Base-by-base conservation (phyloP, 2,329 filamentous ascomycete genomes). In the Leptosphaerulina australis region DNA sequence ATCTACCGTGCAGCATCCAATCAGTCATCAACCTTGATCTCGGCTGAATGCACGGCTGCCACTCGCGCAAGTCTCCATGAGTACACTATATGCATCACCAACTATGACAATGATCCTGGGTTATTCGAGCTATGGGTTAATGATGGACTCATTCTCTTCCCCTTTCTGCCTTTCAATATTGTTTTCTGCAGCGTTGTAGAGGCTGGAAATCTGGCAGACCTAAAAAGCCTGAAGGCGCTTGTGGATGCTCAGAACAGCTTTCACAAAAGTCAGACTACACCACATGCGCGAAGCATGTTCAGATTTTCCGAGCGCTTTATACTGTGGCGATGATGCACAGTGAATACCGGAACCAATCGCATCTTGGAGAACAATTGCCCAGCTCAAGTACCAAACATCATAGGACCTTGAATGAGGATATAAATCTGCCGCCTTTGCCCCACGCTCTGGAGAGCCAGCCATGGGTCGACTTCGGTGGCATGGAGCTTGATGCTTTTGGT, bases 291-390 rank as follows among this genome's bases (percentile, higher is more conserved):
- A 44, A 44, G 40, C 40, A 44, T 6, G 14, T 44, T 22, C 40
- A 44, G 28, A 34, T 44, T 21, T 44, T 44, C 15, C 40, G 40
- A 11, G 40, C 40, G 30, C 29, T 44, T 17, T 44, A 44, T 20
- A 44, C 17, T 20, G 28, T 44, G 14, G 40, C 40, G 10, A 20
- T 22, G 18, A 12, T 34, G 26, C 29, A 44, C 15, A 34, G 25
- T n/a, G 40, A n/a, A n/a, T n/a, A n/a, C n/a, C n/a, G n/a, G n/a
- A n/a, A n/a, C n/a, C n/a, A n/a, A n/a, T n/a, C n/a, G n/a, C n/a
- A n/a, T n/a, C n/a, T n/a, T n/a, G n/a, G n/a, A n/a, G n/a, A n/a
- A n/a, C n/a, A n/a, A n/a, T n/a, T n/a, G n/a, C n/a, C n/a, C n/a
- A n/a, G n/a, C n/a, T n/a, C n/a, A n/a, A n/a, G n/a, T n/a, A n/a